Base-by-base conservation (phyloP, 2,329 filamentous ascomycete genomes). In the Lojkania enalia region DNA sequence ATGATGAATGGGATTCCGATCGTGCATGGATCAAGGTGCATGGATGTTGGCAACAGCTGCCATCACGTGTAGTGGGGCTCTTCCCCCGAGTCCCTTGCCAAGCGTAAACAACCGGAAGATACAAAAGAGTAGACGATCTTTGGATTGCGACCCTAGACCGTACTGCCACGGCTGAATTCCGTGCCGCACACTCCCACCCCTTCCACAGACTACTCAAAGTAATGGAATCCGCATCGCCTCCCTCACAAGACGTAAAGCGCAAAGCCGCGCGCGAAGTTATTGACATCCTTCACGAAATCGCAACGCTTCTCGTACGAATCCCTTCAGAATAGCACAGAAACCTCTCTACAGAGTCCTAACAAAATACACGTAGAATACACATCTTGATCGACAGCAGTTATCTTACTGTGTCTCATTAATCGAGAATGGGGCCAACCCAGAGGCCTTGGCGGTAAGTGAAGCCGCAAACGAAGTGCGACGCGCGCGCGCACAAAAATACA, bases 391-490 rank as follows among this genome's bases (percentile, higher is more conserved):
- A 21, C 86, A 90, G 42, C 90, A 91, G 15, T 78, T 99, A 14
- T 96, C 91, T 2, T 88, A 96, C 52, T 99, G 94, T 71, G 92
- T 97, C 48, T 96, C 90, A 42, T 81, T 99, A 70, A 95, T 99
- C 58, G 94, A 99, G 72, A 96, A 96, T 64, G 94, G 94, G 12
- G 90, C 97, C 20, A 96, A 96, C 65, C 94, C 94, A 0, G 92
- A 97, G 69, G 94, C 92, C 1, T 77, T 99, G 21, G 91, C 92
- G 18, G 94, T 97, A 79, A 64, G 89, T 75, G 29, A 46, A 38
- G 20, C 37, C 15, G n/a, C n/a, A 16, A 31, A 19, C 4, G 67
- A 89, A 88, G 1, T 19, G 21, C 19, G 5, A 36, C 15, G 19
- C 33, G 15, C 33, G 33, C 33, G 19, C 33, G 9, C 27, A 25